Base-by-base conservation (phyloP, 352 stramenopile genomes). In the Globisporangium parvum region DNA sequence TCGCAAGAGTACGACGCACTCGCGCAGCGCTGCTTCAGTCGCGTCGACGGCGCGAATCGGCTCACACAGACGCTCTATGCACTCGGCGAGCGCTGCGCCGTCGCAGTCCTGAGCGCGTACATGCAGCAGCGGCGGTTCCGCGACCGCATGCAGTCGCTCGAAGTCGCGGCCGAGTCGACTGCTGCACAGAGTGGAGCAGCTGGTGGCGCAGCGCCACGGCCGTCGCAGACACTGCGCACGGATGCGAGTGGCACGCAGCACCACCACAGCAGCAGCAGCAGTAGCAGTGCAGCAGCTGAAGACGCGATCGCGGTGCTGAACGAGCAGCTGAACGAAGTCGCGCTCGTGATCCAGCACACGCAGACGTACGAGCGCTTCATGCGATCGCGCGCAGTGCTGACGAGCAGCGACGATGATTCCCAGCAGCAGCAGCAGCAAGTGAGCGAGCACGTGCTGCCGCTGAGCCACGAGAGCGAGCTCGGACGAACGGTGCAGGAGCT, bases 311-410 rank as follows among this genome's bases (percentile, higher is more conserved):
- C 80, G 0, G 62, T 67, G n/a, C 72, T 91, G 61, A 91, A 93
- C 58, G 81, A 91, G 47, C 82, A 91, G 59, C 67, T 95, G 28
- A 92, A 95, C 64, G 85, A 95, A 64, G 75, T 95, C 51, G 85
- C 81, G 20, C 55, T 95, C 17, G 71, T 95, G 35, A 88, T 95
- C 51, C 85, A 95, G 46, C 84, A 95, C 62, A 93, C 85, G 17
- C 85, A 95, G 68, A 95, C 85, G 14, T 95, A 88, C 60, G 85
- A 95, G 60, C 83, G 85, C 10, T 95, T 93, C 59, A 91, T 95
- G 73, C 79, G 80, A 14, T 91, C 80, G 6, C 74, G 83, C 15
- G 71, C 88, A 26, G 52, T 59, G 8, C 20, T 48, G 17, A 15
- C 26, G 8, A 48, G 60, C 9, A 35, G 52, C 0, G 53, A 68